Conservation (phyloP, 805 yeast species). For the Babjeviella inositovora region DNA sequence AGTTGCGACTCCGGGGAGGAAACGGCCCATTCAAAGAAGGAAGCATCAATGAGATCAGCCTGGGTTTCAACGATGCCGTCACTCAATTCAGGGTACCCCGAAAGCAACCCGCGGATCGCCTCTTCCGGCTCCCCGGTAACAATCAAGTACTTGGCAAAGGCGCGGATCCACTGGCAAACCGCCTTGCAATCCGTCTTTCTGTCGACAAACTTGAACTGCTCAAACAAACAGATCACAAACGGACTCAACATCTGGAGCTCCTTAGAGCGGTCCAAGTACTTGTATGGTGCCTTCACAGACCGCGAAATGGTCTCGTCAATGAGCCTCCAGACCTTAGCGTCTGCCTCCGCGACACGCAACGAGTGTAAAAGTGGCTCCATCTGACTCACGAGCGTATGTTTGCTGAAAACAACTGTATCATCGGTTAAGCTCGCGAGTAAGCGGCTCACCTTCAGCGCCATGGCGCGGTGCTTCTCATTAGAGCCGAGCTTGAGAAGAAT, state of each 20-base stretch:
- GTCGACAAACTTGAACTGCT: conserved; percentile 49
- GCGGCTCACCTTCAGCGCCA: conserved; percentile 24
- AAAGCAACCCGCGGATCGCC: conserved; percentile 5
- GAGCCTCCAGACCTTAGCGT: conserved; percentile 34
- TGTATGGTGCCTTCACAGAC: conserved; percentile 62
- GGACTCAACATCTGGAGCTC: conserved; percentile 27
- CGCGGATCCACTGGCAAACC: conserved; percentile 29
- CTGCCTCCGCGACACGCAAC: conserved; percentile 10
- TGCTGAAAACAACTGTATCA: conserved; percentile 38
- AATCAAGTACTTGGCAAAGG: conserved; percentile 26
- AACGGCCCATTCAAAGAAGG: conserved; percentile 17
- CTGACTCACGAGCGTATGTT: conserved; percentile 31
- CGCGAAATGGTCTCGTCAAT: conserved; percentile 69
- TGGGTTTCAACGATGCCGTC: conserved; percentile 1
- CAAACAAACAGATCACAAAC: conserved; percentile 37
- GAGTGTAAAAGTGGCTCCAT: conserved; percentile 36
- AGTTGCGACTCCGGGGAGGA: conserved; percentile 12
- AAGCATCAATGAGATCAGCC: conserved; percentile 4
- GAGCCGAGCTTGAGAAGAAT: conserved; percentile 36
- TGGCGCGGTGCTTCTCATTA: conserved; percentile 8
- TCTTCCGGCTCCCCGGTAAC: conserved; percentile 43
- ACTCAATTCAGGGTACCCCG: conserved; percentile 3
- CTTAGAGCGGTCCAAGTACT: conserved; percentile 50
- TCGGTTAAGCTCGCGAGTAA: conserved; percentile 30
- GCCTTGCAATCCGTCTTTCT: conserved; percentile 8